These are phyloP conservation scores for Lipomyces chichibuensis DNA, from an alignment of 805 yeast species.

Conservation along the genomic window DNA sequence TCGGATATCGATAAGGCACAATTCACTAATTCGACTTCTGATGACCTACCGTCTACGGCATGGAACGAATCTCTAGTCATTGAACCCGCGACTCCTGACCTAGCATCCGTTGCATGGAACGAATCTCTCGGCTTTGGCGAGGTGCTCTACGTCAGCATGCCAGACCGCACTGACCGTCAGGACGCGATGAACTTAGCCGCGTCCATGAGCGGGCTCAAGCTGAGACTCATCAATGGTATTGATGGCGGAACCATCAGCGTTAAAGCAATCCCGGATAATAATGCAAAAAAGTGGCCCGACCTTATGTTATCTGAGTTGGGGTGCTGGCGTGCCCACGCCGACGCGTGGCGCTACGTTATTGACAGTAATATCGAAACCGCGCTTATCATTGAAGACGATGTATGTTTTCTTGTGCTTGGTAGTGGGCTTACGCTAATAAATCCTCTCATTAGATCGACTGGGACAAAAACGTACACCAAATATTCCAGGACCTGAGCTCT, in stretches of 20 bases:
- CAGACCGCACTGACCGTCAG: conserved; percentile 25
- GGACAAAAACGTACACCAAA: conserved; percentile 5
- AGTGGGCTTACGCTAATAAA: background rate
- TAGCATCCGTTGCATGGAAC: conserved; percentile 13
- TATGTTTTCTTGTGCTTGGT: conserved; percentile 1
- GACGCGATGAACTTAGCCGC: conserved; percentile 16
- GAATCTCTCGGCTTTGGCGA: conserved; percentile 26
- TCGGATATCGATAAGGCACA: background rate
- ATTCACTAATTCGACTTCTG: background rate
- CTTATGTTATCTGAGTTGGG: conserved; percentile 10
- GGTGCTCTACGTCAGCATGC: conserved; percentile 23
- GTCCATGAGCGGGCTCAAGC: conserved; percentile 18
- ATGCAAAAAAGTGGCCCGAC: background rate
- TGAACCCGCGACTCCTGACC: background rate
- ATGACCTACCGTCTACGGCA: background rate
- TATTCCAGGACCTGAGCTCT: background rate
- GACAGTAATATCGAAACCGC: conserved; percentile 17
- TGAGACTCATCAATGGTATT: conserved; percentile 16
- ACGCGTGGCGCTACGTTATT: conserved; percentile 22
- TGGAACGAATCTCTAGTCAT: conserved; percentile 3
- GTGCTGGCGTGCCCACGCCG: conserved; percentile 25
- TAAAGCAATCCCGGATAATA: conserved; percentile 20
- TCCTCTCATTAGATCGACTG: conserved; percentile 20
- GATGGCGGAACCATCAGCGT: conserved; percentile 14
- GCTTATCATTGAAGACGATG: conserved; percentile 24